phyloP scores from a whole-genome alignment of 148 eudicot species.

The Dysphania ambrosioides region DNA sequence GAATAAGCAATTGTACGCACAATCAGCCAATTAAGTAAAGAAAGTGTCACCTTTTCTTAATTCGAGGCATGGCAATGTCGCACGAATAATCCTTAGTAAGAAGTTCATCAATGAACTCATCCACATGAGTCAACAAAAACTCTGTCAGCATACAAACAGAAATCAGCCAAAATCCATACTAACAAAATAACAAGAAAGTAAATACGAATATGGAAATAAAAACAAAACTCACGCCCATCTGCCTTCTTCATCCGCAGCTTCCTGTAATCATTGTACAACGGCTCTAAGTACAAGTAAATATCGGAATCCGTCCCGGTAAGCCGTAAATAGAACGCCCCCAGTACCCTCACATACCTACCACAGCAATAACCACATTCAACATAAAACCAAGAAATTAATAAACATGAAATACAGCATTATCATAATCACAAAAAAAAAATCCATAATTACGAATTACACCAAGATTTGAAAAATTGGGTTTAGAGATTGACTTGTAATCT shows the following conservation, averaged over 20 bases:
- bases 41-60: constrained; percentile 66
- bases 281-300: constrained; percentile 84
- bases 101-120: constrained; percentile 89
- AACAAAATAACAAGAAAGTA: background rate
- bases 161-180: constrained; percentile 1
- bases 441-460: background rate
- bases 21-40: background rate
- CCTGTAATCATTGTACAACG: constrained; percentile 86
- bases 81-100: constrained; percentile 85
- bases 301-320: constrained; percentile 90
- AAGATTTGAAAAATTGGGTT: background rate
- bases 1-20: background rate
- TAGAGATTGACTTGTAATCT: constrained; percentile 60
- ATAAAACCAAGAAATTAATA: background rate
- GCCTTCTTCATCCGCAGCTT: constrained; percentile 60
- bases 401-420: no score
- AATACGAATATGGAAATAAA: background rate
- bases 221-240: constrained; percentile 73
- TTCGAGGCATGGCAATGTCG: constrained; percentile 87
- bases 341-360: constrained; percentile 78
- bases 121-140: constrained; percentile 74
- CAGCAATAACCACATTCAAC: constrained; percentile 9
- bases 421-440: no score
- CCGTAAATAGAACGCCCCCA: constrained; percentile 92
- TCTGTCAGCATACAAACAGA: constrained; percentile 34